Base-by-base conservation (phyloP, 345 rosid species). In the Rhodamnia argentea region DNA sequence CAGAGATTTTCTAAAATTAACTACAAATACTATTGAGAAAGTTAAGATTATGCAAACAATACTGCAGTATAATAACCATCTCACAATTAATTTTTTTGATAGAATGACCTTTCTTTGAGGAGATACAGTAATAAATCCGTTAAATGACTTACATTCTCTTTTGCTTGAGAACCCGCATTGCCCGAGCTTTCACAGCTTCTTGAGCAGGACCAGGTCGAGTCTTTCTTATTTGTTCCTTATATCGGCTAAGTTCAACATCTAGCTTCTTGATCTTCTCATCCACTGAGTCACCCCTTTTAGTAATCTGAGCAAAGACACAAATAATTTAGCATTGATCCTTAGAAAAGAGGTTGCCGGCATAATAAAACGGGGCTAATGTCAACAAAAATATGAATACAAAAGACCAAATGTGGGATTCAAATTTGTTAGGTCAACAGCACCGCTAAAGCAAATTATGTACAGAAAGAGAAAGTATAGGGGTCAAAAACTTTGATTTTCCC, bases 131-230 rank as follows among this genome's bases (percentile, higher is more conserved):
- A 32, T 32, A 22, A 52, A 84, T 40, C 56, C 24, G 32, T 47
- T 64, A 13, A 56, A 23, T 15, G 10, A 56, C 91, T 85, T 59
- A 97, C 99, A 96, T 97, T 87, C 95, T 93, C 91, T 97, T 97
- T 87, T 96, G 99, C 90, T 97, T 97, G 56, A 97, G 94, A 92
- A 96, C 94, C 87, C 99, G 89, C 98, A 92, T 95, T 60, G 99
- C 99, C 22, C 99, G 93, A 87, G 99, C 92, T 93, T 97, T 97
- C 75, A 97, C 50, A 82, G 98, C 99, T 87, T 96, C 98, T 82
- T 96, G 99, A 90, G 99, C 95, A 84, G 99, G 98, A 89, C 99
- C 99, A 37, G 99, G 99, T 47, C 99, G 90, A 7, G 98, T 96
- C 84, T 90, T 96, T 89, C 95, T 95, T 59, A 98, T 93, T 90